A percentile compares a stretch with the other conserved stretches of the same genome.
Evolutionary conservation across 768 basidiomycete genomes (phyloP).

Genomic region (Collybiopsis confluens): DNA sequence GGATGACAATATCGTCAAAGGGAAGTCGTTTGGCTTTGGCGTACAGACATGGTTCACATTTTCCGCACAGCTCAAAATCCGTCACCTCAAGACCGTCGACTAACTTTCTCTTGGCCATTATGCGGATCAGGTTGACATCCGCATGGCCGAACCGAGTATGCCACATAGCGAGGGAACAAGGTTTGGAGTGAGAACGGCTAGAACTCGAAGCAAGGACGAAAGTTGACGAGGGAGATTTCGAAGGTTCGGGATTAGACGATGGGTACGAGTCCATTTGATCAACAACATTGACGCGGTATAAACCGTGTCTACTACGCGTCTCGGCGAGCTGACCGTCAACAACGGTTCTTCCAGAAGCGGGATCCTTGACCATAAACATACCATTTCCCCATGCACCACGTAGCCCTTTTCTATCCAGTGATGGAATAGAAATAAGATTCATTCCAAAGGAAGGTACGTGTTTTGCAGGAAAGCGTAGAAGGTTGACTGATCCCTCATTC

Average conservation of each 20-base stretch:
- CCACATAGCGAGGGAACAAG: background rate
- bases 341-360: background rate
- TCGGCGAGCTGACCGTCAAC: background rate
- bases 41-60: background rate
- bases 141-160: background rate
- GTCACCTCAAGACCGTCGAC: background rate
- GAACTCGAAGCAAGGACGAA: background rate
- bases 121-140: background rate
- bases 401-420: background rate
- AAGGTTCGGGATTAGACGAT: no score
- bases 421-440: background rate
- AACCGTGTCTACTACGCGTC: background rate
- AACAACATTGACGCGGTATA: background rate
- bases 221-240: no score
- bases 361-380: background rate
- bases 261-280: background rate
- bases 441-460: background rate
- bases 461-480: background rate
- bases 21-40: background rate
- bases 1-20: constrained; percentile 5
- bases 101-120: background rate
- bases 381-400: background rate
- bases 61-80: background rate
- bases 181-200: background rate
- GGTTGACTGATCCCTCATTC: background rate